Evolutionary conservation across 768 basidiomycete genomes (phyloP).

Genomic region (Tulasnella sp.): DNA sequence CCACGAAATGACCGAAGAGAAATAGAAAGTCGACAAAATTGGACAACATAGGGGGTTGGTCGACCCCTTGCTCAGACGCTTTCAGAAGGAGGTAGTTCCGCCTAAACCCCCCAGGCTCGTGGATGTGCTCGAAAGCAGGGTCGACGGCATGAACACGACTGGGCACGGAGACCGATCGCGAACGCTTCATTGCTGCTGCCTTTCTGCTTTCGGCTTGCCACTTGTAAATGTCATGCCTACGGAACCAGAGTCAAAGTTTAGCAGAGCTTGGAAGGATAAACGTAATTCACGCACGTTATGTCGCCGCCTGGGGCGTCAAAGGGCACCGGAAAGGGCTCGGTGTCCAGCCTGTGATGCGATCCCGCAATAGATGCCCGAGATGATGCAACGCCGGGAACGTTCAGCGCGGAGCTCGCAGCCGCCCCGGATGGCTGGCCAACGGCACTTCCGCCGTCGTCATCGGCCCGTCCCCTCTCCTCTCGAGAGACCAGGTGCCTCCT

Average conservation of each 20-base stretch:
- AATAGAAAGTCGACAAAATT: constrained; percentile 93
- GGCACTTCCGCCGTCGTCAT: constrained; percentile 12
- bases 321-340: constrained; percentile 74
- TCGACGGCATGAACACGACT: constrained; percentile 30
- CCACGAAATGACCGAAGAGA: constrained; percentile 90
- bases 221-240: constrained; percentile 88
- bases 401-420: neutral
- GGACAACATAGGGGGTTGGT: constrained; percentile 46
- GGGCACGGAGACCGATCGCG: constrained; percentile 55
- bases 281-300: constrained; percentile 59
- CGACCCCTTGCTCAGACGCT: constrained; percentile 51
- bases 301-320: constrained; percentile 82
- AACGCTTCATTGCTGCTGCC: constrained; percentile 36
- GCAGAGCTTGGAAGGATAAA: constrained; percentile 4
- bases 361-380: constrained; percentile 16
- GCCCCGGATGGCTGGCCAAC: neutral
- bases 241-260: constrained; percentile 19
- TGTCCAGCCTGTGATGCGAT: constrained; percentile 32
- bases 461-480: constrained; percentile 39
- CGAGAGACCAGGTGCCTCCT: constrained; percentile 67
- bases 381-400: neutral
- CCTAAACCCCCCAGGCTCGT: constrained; percentile 90
- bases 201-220: constrained; percentile 72
- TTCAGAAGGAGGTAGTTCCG: constrained; percentile 71
- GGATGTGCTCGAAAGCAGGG: constrained; percentile 83